Evolutionary conservation across 345 rosid species (phyloP).

Genomic region (Eucalyptus decipiens): DNA sequence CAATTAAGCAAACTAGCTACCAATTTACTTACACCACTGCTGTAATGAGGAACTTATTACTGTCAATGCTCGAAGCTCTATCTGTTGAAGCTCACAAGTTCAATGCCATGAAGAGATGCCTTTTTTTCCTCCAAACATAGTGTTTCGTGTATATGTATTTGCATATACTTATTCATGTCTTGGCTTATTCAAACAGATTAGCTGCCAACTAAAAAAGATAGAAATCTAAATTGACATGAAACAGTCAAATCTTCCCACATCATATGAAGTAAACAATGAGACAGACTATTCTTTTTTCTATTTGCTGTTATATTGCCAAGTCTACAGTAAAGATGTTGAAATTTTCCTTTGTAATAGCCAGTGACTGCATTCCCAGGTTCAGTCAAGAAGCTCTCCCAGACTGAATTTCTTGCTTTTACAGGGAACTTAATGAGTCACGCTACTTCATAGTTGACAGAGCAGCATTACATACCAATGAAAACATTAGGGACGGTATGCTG

Average conservation of each 20-base stretch:
- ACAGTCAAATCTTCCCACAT: background rate
- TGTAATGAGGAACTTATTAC: background rate
- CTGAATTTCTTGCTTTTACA: background rate
- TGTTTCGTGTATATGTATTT: background rate
- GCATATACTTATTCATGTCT: background rate
- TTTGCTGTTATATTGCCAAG: background rate
- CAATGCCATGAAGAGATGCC: background rate
- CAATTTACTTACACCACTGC: background rate
- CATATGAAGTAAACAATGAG: background rate
- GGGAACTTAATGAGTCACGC: background rate
- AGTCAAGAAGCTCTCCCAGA: background rate
- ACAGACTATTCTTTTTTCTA: background rate
- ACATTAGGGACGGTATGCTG: constrained; percentile 96
- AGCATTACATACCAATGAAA: constrained; percentile 53
- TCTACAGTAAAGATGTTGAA: background rate
- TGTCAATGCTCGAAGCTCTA: background rate
- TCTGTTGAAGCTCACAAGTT: background rate
- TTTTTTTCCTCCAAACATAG: background rate
- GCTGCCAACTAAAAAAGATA: background rate
- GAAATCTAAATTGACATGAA: background rate
- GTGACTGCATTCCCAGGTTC: background rate
- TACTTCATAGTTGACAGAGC: background rate
- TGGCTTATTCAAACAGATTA: background rate
- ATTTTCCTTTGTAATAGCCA: background rate
- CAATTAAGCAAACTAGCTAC: background rate